A percentile compares a stretch with the other conserved stretches of the same genome.
These are phyloP conservation scores for Aspergillus awamori DNA, from an alignment of 2,329 filamentous ascomycete species.

Conservation along the genomic window DNA sequence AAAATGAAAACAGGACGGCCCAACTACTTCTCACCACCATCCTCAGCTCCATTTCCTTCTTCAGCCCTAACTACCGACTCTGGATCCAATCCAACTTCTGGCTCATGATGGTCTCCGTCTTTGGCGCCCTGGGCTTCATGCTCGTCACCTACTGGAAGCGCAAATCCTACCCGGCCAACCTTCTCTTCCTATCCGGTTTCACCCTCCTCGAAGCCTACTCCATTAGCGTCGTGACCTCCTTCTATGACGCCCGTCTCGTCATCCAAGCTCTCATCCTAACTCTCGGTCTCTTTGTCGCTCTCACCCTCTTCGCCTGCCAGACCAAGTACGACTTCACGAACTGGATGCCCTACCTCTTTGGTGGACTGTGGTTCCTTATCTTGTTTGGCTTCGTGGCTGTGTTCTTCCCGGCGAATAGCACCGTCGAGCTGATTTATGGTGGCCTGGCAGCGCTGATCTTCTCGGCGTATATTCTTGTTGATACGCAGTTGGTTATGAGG, in stretches of 20 bases:
- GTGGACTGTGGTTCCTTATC: conserved; percentile 83
- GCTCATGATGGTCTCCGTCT: conserved; percentile 84
- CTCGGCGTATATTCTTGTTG: conserved; percentile 90
- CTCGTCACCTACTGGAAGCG: conserved; percentile 92
- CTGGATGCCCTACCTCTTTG: conserved; percentile 95
- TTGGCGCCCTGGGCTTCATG: conserved; percentile 83
- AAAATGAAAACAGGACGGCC: conserved; percentile 61
- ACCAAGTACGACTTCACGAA: conserved; percentile 97
- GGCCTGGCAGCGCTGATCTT: conserved; percentile 83
- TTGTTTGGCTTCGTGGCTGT: conserved; percentile 90
- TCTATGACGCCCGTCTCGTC: conserved; percentile 82
- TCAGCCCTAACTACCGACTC: conserved; percentile 72
- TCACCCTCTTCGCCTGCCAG: conserved; percentile 88
- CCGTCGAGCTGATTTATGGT: conserved; percentile 81
- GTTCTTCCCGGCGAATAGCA: conserved; percentile 84
- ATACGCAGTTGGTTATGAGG: conserved; percentile 93
- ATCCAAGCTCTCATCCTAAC: conserved; percentile 89
- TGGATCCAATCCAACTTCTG: conserved; percentile 87
- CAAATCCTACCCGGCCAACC: conserved; percentile 91
- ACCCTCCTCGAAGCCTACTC: conserved; percentile 92
- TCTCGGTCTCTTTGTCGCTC: conserved; percentile 63
- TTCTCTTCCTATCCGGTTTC: conserved; percentile 88
- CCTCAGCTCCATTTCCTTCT: conserved; percentile 83
- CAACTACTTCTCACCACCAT: conserved; percentile 84
- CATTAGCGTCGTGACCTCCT: conserved; percentile 88